Percentiles rank a stretch among this genome's conserved stretches.
Conservation (phyloP, 78 protist species). For the Guillardia theta region DNA sequence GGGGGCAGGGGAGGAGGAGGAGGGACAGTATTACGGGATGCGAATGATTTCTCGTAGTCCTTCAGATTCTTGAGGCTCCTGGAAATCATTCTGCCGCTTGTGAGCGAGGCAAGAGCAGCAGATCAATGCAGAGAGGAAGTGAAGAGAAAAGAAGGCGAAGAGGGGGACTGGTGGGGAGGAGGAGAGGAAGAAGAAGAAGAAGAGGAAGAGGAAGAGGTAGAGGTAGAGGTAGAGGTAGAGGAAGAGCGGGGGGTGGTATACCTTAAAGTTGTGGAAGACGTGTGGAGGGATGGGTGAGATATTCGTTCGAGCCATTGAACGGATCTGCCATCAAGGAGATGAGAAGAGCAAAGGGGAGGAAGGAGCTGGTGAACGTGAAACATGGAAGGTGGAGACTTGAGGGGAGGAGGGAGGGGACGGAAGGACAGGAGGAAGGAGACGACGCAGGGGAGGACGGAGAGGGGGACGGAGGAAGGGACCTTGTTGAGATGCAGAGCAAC, state of each 20-base stretch:
- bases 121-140: too few relatives aligned
- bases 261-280: neutral
- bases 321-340: neutral
- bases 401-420: neutral
- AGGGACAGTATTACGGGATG: too few relatives aligned
- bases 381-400: neutral
- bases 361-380: neutral
- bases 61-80: too few relatives aligned
- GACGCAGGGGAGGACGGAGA: neutral
- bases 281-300: neutral
- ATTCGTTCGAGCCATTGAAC: neutral
- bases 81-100: too few relatives aligned
- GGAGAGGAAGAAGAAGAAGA: neutral
- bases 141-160: neutral
- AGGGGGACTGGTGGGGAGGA: neutral
- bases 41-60: too few relatives aligned
- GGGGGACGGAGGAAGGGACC: neutral
- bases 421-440: neutral
- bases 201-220: neutral
- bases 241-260: neutral
- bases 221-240: neutral
- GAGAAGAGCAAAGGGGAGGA: neutral
- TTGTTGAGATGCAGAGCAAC: too few relatives aligned
- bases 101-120: too few relatives aligned
- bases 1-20: neutral